Conservation (phyloP, 495 filamentous ascomycete genomes). For the Cairneyella variabilis region DNA sequence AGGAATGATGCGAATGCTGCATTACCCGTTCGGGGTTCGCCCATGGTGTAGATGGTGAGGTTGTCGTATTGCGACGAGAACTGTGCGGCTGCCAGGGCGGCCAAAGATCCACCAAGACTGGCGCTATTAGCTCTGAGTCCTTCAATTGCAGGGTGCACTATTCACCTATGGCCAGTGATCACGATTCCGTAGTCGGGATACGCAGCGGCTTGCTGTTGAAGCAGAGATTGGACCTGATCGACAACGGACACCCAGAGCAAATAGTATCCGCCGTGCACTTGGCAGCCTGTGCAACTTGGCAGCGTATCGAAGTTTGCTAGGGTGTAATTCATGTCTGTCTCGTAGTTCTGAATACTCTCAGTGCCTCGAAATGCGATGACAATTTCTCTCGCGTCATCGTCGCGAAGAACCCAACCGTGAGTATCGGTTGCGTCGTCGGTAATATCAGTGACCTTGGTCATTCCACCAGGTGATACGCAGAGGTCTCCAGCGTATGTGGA, state of each 20-base stretch:
- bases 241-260: constrained; percentile 3
- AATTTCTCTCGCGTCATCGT: constrained; percentile 5
- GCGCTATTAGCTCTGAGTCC: not conserved
- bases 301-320: constrained; percentile 7
- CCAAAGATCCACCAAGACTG: constrained; percentile 3
- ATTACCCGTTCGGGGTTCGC: constrained; percentile 65
- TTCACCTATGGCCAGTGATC: constrained; percentile 9
- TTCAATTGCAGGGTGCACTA: not conserved
- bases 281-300: constrained; percentile 2
- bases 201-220: not conserved
- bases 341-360: constrained; percentile 5
- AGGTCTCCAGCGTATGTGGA: constrained; percentile 6
- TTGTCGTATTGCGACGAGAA: constrained; percentile 38
- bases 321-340: constrained; percentile 9
- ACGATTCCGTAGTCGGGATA: constrained; percentile 12
- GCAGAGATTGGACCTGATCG: constrained; percentile 5
- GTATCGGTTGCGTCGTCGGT: constrained; percentile 9
- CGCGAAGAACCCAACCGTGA: constrained; percentile 11
- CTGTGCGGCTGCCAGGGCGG: constrained; percentile 25
- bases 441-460: constrained; percentile 5
- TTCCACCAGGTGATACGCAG: constrained; percentile 2
- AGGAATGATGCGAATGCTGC: constrained; percentile 51
- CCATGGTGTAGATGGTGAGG: constrained; percentile 57
- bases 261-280: constrained; percentile 11
- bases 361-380: constrained; percentile 12